Evolutionary conservation across 257 asterid species (phyloP), one percentile per base, ranked within the genome.

Genomic region (Orobanche coerulescens): DNA sequence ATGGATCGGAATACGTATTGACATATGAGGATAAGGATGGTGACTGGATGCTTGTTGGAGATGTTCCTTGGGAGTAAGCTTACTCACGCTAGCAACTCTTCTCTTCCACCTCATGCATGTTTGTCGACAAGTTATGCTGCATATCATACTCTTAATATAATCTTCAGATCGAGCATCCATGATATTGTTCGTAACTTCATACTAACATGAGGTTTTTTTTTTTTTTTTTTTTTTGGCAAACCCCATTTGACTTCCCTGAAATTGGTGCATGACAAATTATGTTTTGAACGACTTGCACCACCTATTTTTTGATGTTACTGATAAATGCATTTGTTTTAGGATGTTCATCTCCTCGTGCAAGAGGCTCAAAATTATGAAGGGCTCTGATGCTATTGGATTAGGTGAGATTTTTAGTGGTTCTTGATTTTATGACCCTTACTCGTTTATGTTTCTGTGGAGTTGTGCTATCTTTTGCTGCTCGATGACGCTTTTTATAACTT

Each of bases 311-410:
- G 36, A 16, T 31, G 23, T n/a, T 4, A 22, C 67, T 34, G 20
- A 60, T 39, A 8, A 20, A 6, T 61, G 58, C 31, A 14, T 67
- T 22, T 68, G 20, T 58, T 51, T 42, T 73, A 82, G 85, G 75
- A 82, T 82, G 89, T 82, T 82, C 65, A 77, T 72, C 40, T 79
- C 71, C 63, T 72, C 85, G 5, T 82, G 85, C 85, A 79, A 73
- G 78, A 75, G 80, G 69, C 76, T 82, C 80, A 82, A 80, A 63
- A 79, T 79, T 61, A 82, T 82, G 89, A 82, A 75, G 68, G 89
- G 85, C 54, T 66, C 89, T 33, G 89, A 82, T 66, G 89, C 85
- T 12, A 79, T 82, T 73, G 85, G 89, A 73, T 73, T 82, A 71
- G 85, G 89, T 82, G 52, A 58, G 79, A 49, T 57, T 23, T 36